Evolutionary conservation across 2,329 filamentous ascomycete genomes (phyloP).

Genomic region (Claviceps sp.): DNA sequence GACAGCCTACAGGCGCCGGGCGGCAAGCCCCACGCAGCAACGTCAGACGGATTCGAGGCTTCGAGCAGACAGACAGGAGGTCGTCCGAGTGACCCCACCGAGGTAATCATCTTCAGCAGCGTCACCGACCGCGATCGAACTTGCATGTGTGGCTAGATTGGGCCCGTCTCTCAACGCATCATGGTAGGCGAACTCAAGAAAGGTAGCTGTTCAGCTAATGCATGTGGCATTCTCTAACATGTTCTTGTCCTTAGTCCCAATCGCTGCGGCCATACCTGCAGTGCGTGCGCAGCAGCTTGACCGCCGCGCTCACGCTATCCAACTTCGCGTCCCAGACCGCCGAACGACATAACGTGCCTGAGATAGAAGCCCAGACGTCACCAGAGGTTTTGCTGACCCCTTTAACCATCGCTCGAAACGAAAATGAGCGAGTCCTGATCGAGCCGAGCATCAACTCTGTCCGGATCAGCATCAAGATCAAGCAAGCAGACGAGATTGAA

Average conservation of each 20-base stretch:
- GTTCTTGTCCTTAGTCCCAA: conserved; percentile 58
- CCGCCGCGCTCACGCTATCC: conserved; percentile 72
- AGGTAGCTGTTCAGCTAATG: not conserved
- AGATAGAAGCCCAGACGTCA: conserved; percentile 85
- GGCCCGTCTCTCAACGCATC: not conserved
- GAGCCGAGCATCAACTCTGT: conserved; percentile 96
- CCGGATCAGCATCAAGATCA: conserved; percentile 95
- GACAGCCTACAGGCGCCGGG: too few relatives aligned
- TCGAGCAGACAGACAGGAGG: not conserved
- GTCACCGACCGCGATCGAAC: conserved; percentile 4
- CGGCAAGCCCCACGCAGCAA: conserved; percentile 20
- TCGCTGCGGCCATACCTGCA: conserved; percentile 92
- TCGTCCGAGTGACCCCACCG: conserved; percentile 10
- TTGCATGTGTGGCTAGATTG: not conserved
- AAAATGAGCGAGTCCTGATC: conserved; percentile 92
- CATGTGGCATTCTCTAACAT: not conserved
- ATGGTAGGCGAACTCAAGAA: not conserved
- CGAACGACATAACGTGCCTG: conserved; percentile 94
- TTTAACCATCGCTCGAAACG: conserved; percentile 81
- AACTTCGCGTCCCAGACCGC: conserved; percentile 97
- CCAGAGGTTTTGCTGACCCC: conserved; percentile 91
- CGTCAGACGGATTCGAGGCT: conserved; percentile 13
- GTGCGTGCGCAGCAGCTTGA: conserved; percentile 88
- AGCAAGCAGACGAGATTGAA: conserved; percentile 98
- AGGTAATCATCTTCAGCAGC: conserved; percentile 6